phyloP scores from a whole-genome alignment of 2,329 filamentous ascomycete genomes.

The Coniochaeta sp. region DNA sequence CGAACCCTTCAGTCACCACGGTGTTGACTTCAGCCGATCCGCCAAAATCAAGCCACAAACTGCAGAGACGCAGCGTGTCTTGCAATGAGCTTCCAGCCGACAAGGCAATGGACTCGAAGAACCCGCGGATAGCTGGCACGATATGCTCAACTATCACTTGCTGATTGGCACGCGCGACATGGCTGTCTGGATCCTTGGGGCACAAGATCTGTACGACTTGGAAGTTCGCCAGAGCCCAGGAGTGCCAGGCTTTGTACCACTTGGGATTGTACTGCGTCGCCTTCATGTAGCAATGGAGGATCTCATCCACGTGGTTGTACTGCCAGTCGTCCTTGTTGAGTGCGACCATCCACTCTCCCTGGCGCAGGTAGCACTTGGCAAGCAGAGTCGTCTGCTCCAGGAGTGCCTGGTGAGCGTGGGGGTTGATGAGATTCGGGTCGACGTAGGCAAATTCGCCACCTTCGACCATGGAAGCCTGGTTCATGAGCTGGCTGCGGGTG shows the following conservation, averaged over 20 bases:
- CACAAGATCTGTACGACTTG: conserved; percentile 86
- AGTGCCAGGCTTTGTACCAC: conserved; percentile 99
- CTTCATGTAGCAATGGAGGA: conserved; percentile 82
- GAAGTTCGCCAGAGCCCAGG: conserved; percentile 97
- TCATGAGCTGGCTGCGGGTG: conserved; percentile 41
- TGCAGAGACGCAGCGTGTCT: conserved; percentile 86
- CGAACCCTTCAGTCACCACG: conserved; percentile 84
- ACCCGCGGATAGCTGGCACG: conserved; percentile 88
- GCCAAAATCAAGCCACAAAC: conserved; percentile 93
- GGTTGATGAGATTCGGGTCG: conserved; percentile 40
- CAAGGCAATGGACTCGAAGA: conserved; percentile 94
- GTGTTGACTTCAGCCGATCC: conserved; percentile 80
- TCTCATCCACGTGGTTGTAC: conserved; percentile 76
- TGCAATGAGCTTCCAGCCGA: conserved; percentile 90
- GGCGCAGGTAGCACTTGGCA: conserved; percentile 91
- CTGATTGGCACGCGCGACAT: conserved; percentile 45
- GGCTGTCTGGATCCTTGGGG: conserved; percentile 48
- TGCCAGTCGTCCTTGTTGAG: conserved; percentile 87
- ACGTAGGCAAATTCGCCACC: conserved; percentile 41
- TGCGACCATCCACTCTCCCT: conserved; percentile 91
- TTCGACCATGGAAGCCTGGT: conserved; percentile 30
- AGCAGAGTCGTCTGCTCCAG: conserved; percentile 64
- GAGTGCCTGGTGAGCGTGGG: conserved; percentile 44
- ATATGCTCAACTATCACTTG: conserved; percentile 77
- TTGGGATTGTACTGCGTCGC: conserved; percentile 90